Conservation (phyloP, 768 basidiomycete genomes). For the Pisolithus sp. region DNA sequence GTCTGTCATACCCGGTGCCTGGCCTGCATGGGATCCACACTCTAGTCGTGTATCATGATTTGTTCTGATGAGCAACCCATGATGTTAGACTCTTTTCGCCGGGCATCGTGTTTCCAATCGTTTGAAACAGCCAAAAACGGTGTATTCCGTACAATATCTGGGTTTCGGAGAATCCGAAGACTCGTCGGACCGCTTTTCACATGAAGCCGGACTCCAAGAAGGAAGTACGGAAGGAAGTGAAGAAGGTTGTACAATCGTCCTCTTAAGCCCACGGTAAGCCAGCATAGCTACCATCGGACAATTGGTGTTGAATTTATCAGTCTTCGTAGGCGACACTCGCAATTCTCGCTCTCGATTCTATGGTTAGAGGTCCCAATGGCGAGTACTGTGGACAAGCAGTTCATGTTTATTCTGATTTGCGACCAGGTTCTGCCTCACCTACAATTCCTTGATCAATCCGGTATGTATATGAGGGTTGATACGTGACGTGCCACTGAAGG, state of each 20-base stretch:
- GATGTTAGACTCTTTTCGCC: constrained; percentile 69
- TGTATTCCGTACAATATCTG: constrained; percentile 71
- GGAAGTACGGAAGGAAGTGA: too few relatives aligned
- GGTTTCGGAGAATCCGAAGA: constrained; percentile 82
- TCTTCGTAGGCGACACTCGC: constrained; percentile 54
- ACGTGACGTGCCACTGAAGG: constrained; percentile 22
- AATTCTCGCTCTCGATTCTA: constrained; percentile 81
- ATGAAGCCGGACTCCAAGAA: constrained; percentile 84
- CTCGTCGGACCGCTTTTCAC: constrained; percentile 88
- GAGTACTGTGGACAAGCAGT: too few relatives aligned
- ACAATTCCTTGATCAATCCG: constrained; percentile 89
- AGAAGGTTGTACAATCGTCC: constrained; percentile 76
- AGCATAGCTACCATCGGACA: neutral
- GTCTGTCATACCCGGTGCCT: constrained; percentile 33
- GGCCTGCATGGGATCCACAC: constrained; percentile 59
- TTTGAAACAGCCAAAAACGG: constrained; percentile 77
- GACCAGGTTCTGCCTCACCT: constrained; percentile 76
- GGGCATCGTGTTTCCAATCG: constrained; percentile 60
- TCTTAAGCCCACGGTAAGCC: constrained; percentile 72
- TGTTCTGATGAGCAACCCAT: constrained; percentile 48
- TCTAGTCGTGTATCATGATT: constrained; percentile 64
- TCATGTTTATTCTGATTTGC: neutral
- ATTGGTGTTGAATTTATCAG: constrained; percentile 3
- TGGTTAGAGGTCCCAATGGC: constrained; percentile 89
- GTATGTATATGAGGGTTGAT: too few relatives aligned